A percentile compares a stretch with the other conserved stretches of the same genome.
phyloP scores from a whole-genome alignment of 768 basidiomycete genomes.

The Rubroboletus pulcherrimus region DNA sequence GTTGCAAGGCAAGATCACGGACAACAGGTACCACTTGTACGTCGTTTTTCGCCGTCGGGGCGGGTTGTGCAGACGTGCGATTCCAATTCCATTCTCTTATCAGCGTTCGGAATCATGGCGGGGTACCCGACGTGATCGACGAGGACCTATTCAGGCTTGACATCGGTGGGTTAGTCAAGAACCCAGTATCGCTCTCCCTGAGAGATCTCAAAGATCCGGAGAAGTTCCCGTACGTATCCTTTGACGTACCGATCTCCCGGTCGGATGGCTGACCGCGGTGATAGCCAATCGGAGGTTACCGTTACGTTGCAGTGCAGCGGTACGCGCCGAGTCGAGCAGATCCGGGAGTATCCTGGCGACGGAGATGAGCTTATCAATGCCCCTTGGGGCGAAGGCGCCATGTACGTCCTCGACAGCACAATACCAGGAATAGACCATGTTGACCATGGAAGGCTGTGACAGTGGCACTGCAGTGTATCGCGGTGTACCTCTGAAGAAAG shows the following conservation, averaged over 20 bases:
- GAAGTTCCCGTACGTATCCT: constrained; percentile 42
- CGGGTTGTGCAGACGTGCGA: background rate
- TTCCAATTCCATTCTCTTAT: background rate
- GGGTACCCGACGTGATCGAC: constrained; percentile 44
- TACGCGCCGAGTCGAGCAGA: constrained; percentile 50
- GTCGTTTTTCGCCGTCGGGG: constrained; percentile 12
- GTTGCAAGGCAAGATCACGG: constrained; percentile 43
- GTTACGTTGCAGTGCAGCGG: constrained; percentile 56
- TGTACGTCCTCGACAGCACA: constrained; percentile 28
- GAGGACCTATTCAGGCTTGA: constrained; percentile 46
- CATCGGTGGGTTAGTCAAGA: constrained; percentile 49
- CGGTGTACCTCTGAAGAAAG: constrained; percentile 51
- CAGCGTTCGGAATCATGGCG: constrained; percentile 54
- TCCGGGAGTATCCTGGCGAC: constrained; percentile 49
- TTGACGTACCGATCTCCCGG: background rate
- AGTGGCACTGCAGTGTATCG: constrained; percentile 52
- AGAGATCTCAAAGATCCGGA: constrained; percentile 45
- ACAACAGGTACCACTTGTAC: constrained; percentile 49
- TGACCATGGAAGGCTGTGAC: background rate
- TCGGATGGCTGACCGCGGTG: background rate
- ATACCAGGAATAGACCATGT: constrained; percentile 23
- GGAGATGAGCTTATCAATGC: constrained; percentile 52
- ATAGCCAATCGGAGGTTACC: constrained; percentile 44
- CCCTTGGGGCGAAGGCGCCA: constrained; percentile 52
- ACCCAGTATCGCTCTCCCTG: constrained; percentile 40